Percentiles rank a stretch among this genome's conserved stretches.
phyloP scores from a whole-genome alignment of 225 moss, liverwort and hornwort species.

The Rhytidiadelphus loreus region DNA sequence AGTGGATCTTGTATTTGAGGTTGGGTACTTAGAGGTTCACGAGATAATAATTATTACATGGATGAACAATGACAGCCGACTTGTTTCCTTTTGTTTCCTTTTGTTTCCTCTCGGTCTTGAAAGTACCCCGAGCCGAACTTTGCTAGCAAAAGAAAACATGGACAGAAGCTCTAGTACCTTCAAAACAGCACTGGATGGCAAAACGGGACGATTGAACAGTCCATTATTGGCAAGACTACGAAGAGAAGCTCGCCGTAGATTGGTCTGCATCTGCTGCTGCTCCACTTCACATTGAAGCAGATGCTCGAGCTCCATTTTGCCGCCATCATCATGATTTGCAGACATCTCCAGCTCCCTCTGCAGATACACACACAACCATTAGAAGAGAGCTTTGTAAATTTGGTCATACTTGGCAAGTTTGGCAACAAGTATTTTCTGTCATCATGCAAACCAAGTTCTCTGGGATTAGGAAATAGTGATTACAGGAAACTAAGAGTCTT shows the following conservation, averaged over 20 bases:
- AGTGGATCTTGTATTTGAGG: not conserved
- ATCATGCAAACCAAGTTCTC: not conserved
- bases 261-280: constrained; percentile 30
- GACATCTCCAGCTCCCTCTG: constrained; percentile 43
- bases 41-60: not conserved
- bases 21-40: not conserved
- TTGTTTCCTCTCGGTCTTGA: not conserved
- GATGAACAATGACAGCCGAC: not conserved
- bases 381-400: not conserved
- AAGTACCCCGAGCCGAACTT: not conserved
- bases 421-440: not conserved
- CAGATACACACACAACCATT: not conserved
- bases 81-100: not conserved
- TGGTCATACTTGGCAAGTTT: not conserved
- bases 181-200: not conserved
- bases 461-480: not conserved
- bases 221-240: constrained; percentile 1
- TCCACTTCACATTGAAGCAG: constrained; percentile 48
- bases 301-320: constrained; percentile 38
- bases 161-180: constrained; percentile 5
- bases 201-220: not conserved
- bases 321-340: constrained; percentile 25
- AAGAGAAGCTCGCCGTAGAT: constrained; percentile 16
- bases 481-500: not conserved
- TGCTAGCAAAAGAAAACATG: not conserved